Evolutionary conservation across 140 eudicot genomes (phyloP).

Genomic region (Flaveria floridana): DNA sequence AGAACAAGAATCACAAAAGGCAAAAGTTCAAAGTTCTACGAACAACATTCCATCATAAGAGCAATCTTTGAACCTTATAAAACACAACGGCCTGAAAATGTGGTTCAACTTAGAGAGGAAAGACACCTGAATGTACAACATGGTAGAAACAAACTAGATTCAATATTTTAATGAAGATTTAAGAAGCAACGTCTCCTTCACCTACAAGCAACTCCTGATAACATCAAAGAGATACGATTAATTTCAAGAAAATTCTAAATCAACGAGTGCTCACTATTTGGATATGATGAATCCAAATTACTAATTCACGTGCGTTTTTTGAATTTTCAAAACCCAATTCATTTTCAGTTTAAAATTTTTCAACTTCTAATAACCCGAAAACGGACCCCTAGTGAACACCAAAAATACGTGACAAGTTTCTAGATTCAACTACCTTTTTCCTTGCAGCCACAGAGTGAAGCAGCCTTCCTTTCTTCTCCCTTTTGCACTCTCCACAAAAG

Average conservation of each 20-base stretch:
- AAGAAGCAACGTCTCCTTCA: conserved; percentile 31
- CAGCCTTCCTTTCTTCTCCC: conserved; percentile 76
- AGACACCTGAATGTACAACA: conserved; percentile 23
- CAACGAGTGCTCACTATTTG: too few species aligned
- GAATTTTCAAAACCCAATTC: neutral
- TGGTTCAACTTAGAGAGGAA: neutral
- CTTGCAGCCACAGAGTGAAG: conserved; percentile 50
- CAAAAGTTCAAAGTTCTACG: conserved; percentile 4
- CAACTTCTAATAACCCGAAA: neutral
- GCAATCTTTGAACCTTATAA: conserved; percentile 11
- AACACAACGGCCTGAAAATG: neutral
- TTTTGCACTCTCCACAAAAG: conserved; percentile 87
- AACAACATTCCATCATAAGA: conserved; percentile 26
- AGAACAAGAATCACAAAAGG: conserved; percentile 9
- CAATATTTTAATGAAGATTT: conserved; percentile 14
- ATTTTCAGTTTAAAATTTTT: neutral
- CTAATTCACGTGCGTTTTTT: neutral
- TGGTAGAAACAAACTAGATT: conserved; percentile 21
- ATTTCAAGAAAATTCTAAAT: conserved; percentile 9
- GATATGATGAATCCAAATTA: too few species aligned
- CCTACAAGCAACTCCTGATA: conserved; percentile 36
- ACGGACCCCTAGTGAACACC: neutral
- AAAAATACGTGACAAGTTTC: neutral
- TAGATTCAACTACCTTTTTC: conserved; percentile 48
- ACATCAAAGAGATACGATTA: conserved; percentile 21